A percentile compares a stretch with the other conserved stretches of the same genome.
These are phyloP conservation scores for Solanum arcanum DNA, from an alignment of 257 asterid species.

Conservation along the genomic window DNA sequence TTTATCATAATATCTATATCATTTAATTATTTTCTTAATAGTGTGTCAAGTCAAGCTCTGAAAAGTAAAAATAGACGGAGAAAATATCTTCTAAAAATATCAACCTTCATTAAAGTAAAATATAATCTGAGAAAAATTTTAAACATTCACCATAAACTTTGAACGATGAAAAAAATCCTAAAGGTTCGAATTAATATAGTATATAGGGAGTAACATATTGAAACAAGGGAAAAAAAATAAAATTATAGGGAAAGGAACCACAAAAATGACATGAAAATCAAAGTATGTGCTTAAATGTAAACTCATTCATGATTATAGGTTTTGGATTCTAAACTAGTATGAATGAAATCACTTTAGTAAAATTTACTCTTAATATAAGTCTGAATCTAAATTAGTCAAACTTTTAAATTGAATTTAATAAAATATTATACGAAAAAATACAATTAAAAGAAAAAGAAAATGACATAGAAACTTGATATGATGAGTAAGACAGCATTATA, in stretches of 20 bases:
- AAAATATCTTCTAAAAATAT: no score
- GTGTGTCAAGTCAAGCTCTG: no score
- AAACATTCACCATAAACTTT: no score
- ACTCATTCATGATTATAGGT: no score
- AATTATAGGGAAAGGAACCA: background rate
- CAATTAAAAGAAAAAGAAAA: background rate
- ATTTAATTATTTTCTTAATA: no score
- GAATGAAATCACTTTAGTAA: background rate
- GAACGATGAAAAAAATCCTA: no score
- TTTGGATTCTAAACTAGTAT: background rate
- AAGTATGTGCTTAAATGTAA: background rate
- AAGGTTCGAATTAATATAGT: no score
- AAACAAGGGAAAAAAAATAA: background rate
- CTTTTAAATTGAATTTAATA: no score
- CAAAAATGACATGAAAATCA: background rate
- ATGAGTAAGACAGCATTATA: slow-evolving; percentile 47
- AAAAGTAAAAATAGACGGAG: no score
- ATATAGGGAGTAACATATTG: background rate
- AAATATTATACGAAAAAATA: background rate
- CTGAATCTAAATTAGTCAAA: background rate
- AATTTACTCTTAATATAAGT: no score
- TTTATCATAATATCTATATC: no score
- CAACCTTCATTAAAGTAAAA: no score
- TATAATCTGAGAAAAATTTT: accelerated
- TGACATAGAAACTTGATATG: background rate